These are phyloP conservation scores for Apostasia ramifera DNA, from an alignment of 106 monocot genomes.

Conservation along the genomic window DNA sequence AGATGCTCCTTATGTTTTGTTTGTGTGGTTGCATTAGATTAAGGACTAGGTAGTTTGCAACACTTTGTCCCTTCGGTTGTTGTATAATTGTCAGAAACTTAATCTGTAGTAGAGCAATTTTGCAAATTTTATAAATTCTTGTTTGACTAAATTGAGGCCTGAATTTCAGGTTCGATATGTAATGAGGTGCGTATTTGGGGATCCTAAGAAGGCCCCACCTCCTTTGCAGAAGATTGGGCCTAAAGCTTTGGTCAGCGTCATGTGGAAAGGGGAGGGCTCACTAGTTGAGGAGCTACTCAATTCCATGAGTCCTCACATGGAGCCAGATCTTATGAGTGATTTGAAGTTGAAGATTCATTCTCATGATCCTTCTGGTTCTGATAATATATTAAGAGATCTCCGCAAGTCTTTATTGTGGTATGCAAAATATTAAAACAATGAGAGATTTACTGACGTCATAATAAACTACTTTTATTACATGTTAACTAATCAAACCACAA, in stretches of 20 bases:
- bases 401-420: conserved; percentile 74
- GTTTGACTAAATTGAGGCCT: neutral
- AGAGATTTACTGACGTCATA: too few relatives aligned
- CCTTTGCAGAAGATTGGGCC: conserved; percentile 63
- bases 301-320: conserved; percentile 67
- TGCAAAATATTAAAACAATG: neutral
- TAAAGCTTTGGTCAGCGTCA: conserved; percentile 36
- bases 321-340: conserved; percentile 38
- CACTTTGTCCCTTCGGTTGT: too few relatives aligned
- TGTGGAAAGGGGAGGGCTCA: conserved; percentile 96
- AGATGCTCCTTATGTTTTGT: too few relatives aligned
- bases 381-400: conserved; percentile 38
- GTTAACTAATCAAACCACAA: too few relatives aligned
- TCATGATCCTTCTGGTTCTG: conserved; percentile 65
- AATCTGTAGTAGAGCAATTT: too few relatives aligned
- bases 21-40: too few relatives aligned
- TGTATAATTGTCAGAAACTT: too few relatives aligned
- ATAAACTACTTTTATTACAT: too few relatives aligned
- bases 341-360: conserved; percentile 60
- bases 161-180: conserved; percentile 74
- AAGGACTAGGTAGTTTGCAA: too few relatives aligned
- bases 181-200: conserved; percentile 78
- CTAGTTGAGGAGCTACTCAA: conserved; percentile 77
- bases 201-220: conserved; percentile 81
- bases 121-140: too few relatives aligned